Evolutionary conservation across 2,329 filamentous ascomycete genomes (phyloP), one percentile per base, ranked within the genome.

Genomic region (Capronia epimyces): DNA sequence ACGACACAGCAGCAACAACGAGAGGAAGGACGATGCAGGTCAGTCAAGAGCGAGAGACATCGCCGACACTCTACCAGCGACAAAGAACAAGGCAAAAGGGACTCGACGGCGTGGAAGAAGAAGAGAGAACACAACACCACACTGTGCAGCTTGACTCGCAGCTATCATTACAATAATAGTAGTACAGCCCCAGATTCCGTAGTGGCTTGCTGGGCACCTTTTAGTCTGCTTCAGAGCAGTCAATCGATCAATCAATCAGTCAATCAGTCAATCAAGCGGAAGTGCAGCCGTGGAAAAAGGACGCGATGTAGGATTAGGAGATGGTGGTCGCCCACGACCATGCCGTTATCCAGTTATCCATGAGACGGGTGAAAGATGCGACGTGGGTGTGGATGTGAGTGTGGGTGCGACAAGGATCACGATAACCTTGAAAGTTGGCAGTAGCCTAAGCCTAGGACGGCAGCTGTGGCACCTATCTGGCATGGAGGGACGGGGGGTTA

Each of bases 41-140:
- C 46, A 46, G 22, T 10, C 46, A 49, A 46, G 25, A 53, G 18
- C 46, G 42, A 49, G 15, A 45, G 34, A 46, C 50, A 46, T 41
- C 7, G 43, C 8, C 25, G 18, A 41, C 45, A 31, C n/a, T 20
- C 12, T 22, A 40, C n/a, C 25, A 20, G 21, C 27, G 43, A 34
- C n/a, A 49, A 39, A 22, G 32, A 29, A 50, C 36, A 18, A 29
- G 13, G 13, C 7, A 43, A 27, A 18, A n/a, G 32, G 9, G 27
- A 39, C 22, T 29, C 13, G 20, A 41, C 22, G 25, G 36, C 31
- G 15, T 6, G 18, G 22, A 34, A 25, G 37, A 36, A 32, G 34
- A 41, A 42, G 15, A 22, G n/a, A 46, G 15, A 50, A 24, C 22
- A 32, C 29, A 24, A 20, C 7, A 37, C 13, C 34, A 37, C n/a